Conservation (phyloP, 2,329 filamentous ascomycete genomes). For the Apiospora hydei region DNA sequence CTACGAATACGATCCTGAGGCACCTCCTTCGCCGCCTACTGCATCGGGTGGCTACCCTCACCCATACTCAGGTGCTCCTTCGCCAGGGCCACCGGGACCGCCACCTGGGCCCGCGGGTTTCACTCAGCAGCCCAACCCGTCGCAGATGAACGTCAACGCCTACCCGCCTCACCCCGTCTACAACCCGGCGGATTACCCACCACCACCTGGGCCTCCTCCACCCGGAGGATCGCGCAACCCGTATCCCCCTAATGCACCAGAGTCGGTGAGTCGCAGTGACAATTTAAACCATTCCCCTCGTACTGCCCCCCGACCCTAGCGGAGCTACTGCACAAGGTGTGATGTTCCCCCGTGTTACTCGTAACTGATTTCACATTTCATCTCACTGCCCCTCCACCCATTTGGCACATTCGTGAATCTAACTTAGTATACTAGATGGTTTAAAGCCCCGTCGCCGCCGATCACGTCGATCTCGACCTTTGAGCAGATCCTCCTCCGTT, state of each 20-base stretch:
- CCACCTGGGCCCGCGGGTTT: conserved; percentile 33
- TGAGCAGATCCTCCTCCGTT: not conserved
- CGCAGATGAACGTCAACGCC: conserved; percentile 39
- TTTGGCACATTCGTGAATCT: not conserved
- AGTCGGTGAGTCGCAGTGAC: conserved; percentile 38
- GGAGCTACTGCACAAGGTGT: conserved; percentile 43
- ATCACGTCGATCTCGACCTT: conserved; percentile 22
- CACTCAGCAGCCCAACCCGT: conserved; percentile 39
- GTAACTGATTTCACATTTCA: conserved; percentile 2
- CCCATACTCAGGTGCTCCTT: conserved; percentile 32
- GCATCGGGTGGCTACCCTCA: conserved; percentile 41
- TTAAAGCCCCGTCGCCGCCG: not conserved
- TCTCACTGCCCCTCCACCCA: conserved; percentile 2
- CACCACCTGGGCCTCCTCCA: conserved; percentile 27
- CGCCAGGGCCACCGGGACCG: conserved; percentile 30
- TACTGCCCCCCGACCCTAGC: conserved; percentile 31
- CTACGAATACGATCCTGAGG: conserved; percentile 33
- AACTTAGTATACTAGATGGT: conserved; percentile 22
- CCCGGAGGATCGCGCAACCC: not conserved
- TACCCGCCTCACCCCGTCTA: conserved; percentile 34
- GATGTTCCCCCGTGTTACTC: conserved; percentile 34
- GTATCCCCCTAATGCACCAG: conserved; percentile 37
- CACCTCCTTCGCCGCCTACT: conserved; percentile 39
- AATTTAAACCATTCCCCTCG: conserved; percentile 32
- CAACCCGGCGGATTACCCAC: conserved; percentile 27